Conservation (phyloP, 768 basidiomycete genomes). For the Cyathus striatus region DNA sequence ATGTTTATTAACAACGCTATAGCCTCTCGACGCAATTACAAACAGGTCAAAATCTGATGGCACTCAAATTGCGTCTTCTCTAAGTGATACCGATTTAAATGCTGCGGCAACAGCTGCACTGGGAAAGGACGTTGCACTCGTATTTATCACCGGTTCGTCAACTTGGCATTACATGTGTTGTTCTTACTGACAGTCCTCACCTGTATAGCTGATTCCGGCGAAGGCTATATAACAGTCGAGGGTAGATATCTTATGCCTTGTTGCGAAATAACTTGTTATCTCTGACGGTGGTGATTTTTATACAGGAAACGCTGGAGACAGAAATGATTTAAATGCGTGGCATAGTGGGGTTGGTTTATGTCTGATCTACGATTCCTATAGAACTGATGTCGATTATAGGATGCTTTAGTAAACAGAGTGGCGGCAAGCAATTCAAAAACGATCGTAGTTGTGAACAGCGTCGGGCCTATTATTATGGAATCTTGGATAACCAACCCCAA, state of each 20-base stretch:
- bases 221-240: slow-evolving; percentile 41
- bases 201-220: slow-evolving; percentile 35
- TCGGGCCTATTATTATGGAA: slow-evolving; percentile 56
- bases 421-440: slow-evolving; percentile 54
- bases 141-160: slow-evolving; percentile 45
- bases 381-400: slow-evolving; percentile 14
- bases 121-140: slow-evolving; percentile 45
- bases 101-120: slow-evolving; percentile 34
- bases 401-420: slow-evolving; percentile 43
- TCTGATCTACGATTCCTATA: slow-evolving; percentile 31
- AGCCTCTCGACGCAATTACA: slow-evolving; percentile 44
- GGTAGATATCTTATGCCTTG: slow-evolving; percentile 14
- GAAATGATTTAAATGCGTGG: slow-evolving; percentile 47
- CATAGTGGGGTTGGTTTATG: slow-evolving; percentile 34
- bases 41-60: slow-evolving; percentile 31
- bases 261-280: no score
- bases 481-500: slow-evolving; percentile 55
- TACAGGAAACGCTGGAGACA: slow-evolving; percentile 48
- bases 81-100: slow-evolving; percentile 45
- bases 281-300: no score
- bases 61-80: slow-evolving; percentile 37
- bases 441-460: slow-evolving; percentile 63
- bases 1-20: neutral
- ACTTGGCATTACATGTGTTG: neutral
- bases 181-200: neutral